These are phyloP conservation scores for Paradendryphiella salina DNA, from an alignment of 2,329 filamentous ascomycete genomes.

Conservation along the genomic window DNA sequence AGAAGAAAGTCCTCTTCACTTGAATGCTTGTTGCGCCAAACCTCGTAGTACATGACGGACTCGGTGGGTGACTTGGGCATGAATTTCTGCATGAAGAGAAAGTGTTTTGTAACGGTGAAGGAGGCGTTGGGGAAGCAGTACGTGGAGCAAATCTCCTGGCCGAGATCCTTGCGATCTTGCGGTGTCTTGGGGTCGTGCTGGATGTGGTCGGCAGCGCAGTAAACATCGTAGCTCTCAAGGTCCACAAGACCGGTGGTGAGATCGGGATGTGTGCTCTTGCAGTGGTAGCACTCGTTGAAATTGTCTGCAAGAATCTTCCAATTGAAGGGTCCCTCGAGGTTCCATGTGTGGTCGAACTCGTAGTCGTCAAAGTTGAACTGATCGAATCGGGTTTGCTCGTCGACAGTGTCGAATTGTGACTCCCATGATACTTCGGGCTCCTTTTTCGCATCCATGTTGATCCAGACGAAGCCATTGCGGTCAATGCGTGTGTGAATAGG, in stretches of 20 bases:
- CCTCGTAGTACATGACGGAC: constrained; percentile 64
- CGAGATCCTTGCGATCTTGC: constrained; percentile 28
- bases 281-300: constrained; percentile 70
- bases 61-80: constrained; percentile 57
- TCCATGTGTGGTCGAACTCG: constrained; percentile 50
- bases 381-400: constrained; percentile 42
- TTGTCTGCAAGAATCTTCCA: constrained; percentile 56
- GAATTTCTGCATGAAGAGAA: constrained; percentile 67
- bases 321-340: constrained; percentile 39
- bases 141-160: constrained; percentile 37
- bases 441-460: constrained; percentile 44
- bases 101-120: constrained; percentile 50
- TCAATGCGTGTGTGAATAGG: constrained; percentile 43
- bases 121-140: constrained; percentile 41
- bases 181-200: constrained; percentile 40
- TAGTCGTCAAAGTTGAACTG: constrained; percentile 49
- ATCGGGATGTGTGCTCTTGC: constrained; percentile 62
- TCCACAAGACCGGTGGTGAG: constrained; percentile 60
- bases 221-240: constrained; percentile 56
- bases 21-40: constrained; percentile 64
- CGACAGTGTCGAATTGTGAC: constrained; percentile 35
- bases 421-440: constrained; percentile 38
- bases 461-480: constrained; percentile 42
- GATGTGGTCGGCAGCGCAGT: constrained; percentile 37
- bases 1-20: constrained; percentile 61